Evolutionary conservation across 2,329 filamentous ascomycete genomes (phyloP).

Genomic region (Paracoccidioides lutzii): DNA sequence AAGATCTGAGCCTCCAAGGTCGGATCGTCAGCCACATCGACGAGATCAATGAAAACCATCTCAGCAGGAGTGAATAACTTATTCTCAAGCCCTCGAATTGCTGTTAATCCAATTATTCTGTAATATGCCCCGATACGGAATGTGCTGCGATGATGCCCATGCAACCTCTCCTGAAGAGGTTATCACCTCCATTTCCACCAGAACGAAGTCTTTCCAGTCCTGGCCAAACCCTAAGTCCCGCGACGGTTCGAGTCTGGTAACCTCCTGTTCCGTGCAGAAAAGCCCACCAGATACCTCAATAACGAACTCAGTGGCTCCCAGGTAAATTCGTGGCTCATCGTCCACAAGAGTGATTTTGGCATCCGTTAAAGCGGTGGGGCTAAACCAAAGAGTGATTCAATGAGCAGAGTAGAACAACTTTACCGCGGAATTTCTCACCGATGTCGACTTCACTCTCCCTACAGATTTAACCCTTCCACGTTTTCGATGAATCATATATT

Average conservation of each 20-base stretch:
- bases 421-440: conserved; percentile 19
- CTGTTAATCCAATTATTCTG: background rate
- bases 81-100: too few relatives aligned
- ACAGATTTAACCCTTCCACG: conserved; percentile 19
- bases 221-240: background rate
- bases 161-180: background rate
- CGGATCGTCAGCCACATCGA: too few relatives aligned
- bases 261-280: background rate
- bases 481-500: conserved; percentile 16
- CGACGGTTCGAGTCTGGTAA: background rate
- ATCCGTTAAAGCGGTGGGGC: conserved; percentile 19
- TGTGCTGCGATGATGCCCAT: background rate
- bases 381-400: conserved; percentile 22
- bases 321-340: conserved; percentile 22
- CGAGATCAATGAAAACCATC: too few relatives aligned
- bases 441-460: conserved; percentile 29
- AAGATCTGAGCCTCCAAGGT: too few relatives aligned
- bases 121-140: background rate
- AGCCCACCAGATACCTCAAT: background rate
- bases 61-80: too few relatives aligned
- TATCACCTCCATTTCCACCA: background rate
- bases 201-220: background rate
- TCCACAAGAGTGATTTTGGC: conserved; percentile 27
- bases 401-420: conserved; percentile 31
- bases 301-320: background rate